Evolutionary conservation across 192 early-diverging fungal genomes (phyloP).

Genomic region (Rhizophagus sp.): DNA sequence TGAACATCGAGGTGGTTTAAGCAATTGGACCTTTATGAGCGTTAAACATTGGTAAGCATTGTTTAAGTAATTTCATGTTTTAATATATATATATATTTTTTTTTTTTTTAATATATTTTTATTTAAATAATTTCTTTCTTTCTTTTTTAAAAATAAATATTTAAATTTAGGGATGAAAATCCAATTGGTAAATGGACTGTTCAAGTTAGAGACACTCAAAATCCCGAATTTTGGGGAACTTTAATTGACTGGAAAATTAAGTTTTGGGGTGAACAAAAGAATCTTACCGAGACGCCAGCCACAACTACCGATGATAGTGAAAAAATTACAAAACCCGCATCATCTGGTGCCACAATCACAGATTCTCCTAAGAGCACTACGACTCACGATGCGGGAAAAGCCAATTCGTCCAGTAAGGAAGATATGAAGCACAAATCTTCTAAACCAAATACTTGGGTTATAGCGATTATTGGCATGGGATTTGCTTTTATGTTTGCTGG

Average conservation of each 20-base stretch:
- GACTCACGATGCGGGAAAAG: no score
- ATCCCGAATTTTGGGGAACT: slow-evolving; percentile 53
- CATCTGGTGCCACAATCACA: background rate
- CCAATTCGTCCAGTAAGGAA: background rate
- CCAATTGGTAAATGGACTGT: slow-evolving; percentile 84
- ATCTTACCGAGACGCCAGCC: background rate
- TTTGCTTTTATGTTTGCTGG: slow-evolving; percentile 22
- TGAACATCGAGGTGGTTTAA: slow-evolving; percentile 64
- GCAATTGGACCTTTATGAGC: slow-evolving; percentile 92
- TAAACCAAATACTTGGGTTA: background rate
- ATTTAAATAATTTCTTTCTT: no score
- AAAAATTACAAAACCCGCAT: background rate
- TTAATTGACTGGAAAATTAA: slow-evolving; percentile 69
- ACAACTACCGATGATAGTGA: background rate
- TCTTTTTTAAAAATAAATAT: background rate
- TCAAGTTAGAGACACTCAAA: slow-evolving; percentile 62
- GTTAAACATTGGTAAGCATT: slow-evolving; percentile 89
- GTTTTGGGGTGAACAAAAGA: slow-evolving; percentile 62
- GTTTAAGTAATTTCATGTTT: background rate
- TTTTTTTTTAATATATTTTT: no score
- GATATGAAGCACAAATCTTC: background rate
- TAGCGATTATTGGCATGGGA: background rate
- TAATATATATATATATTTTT: no score
- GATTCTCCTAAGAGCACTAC: background rate
- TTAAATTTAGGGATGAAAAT: slow-evolving; percentile 75